Percentiles rank a stretch among this genome's conserved stretches.
phyloP scores from a whole-genome alignment of 192 early-diverging fungal genomes.

The Coemansia sp. region DNA sequence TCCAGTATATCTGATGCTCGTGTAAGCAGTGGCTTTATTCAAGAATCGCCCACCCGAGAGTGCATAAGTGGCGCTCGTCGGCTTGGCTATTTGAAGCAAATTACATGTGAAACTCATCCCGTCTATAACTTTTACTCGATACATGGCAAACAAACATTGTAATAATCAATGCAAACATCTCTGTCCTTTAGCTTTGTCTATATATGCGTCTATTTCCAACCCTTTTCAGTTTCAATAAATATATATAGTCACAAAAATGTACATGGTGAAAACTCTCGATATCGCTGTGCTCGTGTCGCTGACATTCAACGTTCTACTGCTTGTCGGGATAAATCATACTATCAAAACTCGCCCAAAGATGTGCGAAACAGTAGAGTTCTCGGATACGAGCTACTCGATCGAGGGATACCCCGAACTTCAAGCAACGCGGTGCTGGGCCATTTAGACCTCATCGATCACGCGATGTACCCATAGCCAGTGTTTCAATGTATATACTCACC shows the following conservation, averaged over 20 bases:
- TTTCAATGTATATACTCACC: no score
- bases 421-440: conserved; percentile 18
- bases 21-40: not conserved
- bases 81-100: no score
- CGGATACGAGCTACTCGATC: conserved; percentile 19
- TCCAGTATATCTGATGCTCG: not conserved
- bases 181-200: not conserved
- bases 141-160: no score
- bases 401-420: conserved; percentile 6
- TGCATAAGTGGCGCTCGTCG: no score
- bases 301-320: conserved; percentile 27
- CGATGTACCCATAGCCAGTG: not conserved
- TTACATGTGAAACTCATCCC: no score
- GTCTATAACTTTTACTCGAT: no score
- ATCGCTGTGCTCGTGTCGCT: conserved; percentile 29
- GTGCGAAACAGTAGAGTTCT: conserved; percentile 22
- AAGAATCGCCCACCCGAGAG: no score
- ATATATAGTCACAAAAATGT: conserved; percentile 17
- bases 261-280: conserved; percentile 21
- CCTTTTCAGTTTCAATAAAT: no score
- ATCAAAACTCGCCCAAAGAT: conserved; percentile 8
- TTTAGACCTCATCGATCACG: not conserved
- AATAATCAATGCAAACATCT: not conserved
- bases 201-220: conserved; percentile 3
- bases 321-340: conserved; percentile 20